Evolutionary conservation across 140 eudicot species (phyloP), one percentile per base, ranked within the genome.

Genomic region (Erigeron philadelphicus): DNA sequence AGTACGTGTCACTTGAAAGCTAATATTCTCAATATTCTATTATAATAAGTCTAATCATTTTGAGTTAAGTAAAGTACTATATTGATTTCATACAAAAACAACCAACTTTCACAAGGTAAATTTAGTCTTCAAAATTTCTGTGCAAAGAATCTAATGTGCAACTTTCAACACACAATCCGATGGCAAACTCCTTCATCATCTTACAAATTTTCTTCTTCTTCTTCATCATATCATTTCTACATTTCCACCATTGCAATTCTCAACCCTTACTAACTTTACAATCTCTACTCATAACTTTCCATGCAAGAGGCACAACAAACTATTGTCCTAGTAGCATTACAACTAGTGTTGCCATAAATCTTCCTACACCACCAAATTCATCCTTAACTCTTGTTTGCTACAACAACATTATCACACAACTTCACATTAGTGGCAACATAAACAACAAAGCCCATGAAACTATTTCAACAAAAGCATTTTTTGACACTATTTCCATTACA

Each of bases 341-440:
- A 23, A 70, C 48, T 75, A 70, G 81, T 17, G 38, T 77, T 2
- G 68, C 76, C 44, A 77, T 77, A 41, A 77, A 71, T 63, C 73
- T 77, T 6, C 81, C 81, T 4, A 46, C 77, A 56, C 54, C 72
- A 8, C 90, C 88, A 52, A 75, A 75, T 62, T 79, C 85, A 49
- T 73, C 80, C 60, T 50, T 87, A 11, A 80, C 90, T n/a, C 78
- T 84, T 5, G 61, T 73, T 0, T 87, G 95, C 73, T 88, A 88
- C 77, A 78, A 85, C 74, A 81, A 81, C 72, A 79, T 69, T 82
- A 81, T 88, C 21, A 85, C 89, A n/a, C 92, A 88, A 61, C 83
- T 88, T 49, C 92, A 88, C 64, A 52, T 86, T 9, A 64, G 49
- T 8, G 87, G 89, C 2, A 41, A 57, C 57, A 55, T 18, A 25